These are phyloP conservation scores for Penicillium sp. DNA, from an alignment of 2,329 filamentous ascomycete species.

Conservation along the genomic window DNA sequence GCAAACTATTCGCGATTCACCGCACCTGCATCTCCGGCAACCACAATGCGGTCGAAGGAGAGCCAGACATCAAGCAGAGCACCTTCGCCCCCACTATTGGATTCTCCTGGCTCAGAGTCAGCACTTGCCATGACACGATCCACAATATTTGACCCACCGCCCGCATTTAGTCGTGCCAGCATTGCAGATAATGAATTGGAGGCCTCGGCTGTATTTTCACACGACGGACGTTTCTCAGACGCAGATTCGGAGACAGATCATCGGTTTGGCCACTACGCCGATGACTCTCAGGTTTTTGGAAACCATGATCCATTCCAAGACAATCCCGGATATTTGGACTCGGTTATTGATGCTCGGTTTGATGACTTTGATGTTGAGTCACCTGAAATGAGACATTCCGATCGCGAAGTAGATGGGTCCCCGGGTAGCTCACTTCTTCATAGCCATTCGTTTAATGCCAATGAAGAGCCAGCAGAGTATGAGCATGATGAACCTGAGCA, in stretches of 20 bases:
- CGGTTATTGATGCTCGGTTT: conserved; percentile 37
- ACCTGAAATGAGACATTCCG: conserved; percentile 11
- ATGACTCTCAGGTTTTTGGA: conserved; percentile 28
- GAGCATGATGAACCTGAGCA: not conserved
- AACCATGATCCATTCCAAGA: conserved; percentile 36
- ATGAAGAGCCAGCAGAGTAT: not conserved
- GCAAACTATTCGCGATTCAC: conserved; percentile 45
- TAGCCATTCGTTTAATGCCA: conserved; percentile 14
- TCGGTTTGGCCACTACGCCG: conserved; percentile 24
- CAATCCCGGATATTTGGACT: conserved; percentile 41
- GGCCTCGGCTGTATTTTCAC: conserved; percentile 34
- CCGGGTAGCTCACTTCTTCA: conserved; percentile 19
- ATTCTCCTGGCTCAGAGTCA: conserved; percentile 26
- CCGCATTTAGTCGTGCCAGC: conserved; percentile 5
- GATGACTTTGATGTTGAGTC: conserved; percentile 34
- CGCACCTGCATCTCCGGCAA: conserved; percentile 32
- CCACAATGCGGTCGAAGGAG: conserved; percentile 35
- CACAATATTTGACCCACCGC: conserved; percentile 38
- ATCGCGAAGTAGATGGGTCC: conserved; percentile 7
- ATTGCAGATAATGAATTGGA: conserved; percentile 18
- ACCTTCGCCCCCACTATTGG: conserved; percentile 28
- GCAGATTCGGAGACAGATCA: conserved; percentile 40
- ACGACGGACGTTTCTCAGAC: conserved; percentile 45
- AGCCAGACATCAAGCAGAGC: conserved; percentile 30
- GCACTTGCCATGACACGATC: conserved; percentile 38